These are phyloP conservation scores for Ophiostoma fasciatum DNA, from an alignment of 2,329 filamentous ascomycete species.

Conservation along the genomic window DNA sequence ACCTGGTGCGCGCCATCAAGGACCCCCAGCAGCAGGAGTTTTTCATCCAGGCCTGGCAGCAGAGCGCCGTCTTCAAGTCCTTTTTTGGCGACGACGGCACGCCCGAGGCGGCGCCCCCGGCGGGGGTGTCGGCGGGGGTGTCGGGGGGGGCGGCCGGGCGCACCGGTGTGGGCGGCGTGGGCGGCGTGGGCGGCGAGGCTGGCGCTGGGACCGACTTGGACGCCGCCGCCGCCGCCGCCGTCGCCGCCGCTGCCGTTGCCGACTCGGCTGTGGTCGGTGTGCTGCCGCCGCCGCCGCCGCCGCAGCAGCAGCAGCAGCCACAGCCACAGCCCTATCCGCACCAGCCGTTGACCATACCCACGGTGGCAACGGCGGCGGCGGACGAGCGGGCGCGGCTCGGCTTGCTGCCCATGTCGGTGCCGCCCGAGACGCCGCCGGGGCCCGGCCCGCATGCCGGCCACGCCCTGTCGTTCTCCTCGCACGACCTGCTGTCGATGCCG, in stretches of 20 bases:
- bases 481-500: not conserved
- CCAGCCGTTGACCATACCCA: no score
- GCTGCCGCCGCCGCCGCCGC: no score
- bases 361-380: no score
- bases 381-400: no score
- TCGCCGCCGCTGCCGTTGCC: not conserved
- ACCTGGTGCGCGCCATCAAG: conserved; percentile 19
- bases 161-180: not conserved
- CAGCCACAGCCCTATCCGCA: not conserved
- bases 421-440: no score
- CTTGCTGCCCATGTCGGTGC: no score
- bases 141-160: not conserved
- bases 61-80: conserved; percentile 20
- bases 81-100: conserved; percentile 18
- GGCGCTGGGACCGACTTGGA: no score
- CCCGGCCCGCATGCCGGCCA: no score
- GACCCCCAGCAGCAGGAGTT: conserved; percentile 22
- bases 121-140: not conserved
- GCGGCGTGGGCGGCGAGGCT: no score
- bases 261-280: no score
- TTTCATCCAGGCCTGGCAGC: conserved; percentile 22
- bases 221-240: not conserved
- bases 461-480: not conserved
- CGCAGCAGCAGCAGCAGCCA: not conserved
- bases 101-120: not conserved